phyloP scores from a whole-genome alignment of 306 rosid species.

The Vigna radiata region DNA sequence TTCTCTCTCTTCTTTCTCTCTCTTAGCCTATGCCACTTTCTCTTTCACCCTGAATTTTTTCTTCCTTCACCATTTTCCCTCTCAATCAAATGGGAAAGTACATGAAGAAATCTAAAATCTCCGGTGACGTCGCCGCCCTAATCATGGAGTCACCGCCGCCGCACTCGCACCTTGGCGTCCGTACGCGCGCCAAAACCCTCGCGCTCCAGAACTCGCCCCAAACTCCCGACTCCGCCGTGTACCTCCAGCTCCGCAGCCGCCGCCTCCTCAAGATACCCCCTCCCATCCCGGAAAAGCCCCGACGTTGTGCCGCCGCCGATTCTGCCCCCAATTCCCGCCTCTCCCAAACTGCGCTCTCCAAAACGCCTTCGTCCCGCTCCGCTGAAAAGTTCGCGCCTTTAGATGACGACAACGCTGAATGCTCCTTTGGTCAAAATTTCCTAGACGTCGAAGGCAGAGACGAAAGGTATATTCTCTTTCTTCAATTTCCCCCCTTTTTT shows the following conservation, averaged over 20 bases:
- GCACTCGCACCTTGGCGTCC: slow-evolving; percentile 61
- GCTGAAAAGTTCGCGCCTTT: slow-evolving; percentile 17
- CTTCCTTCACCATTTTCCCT: background rate
- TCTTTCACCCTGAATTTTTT: background rate
- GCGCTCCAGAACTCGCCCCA: slow-evolving; percentile 58
- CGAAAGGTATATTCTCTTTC: slow-evolving; percentile 59
- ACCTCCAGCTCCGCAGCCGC: slow-evolving; percentile 88
- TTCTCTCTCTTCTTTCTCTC: background rate
- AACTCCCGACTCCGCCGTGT: slow-evolving; percentile 51
- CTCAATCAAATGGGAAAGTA: slow-evolving; percentile 68
- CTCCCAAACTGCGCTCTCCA: slow-evolving; percentile 32
- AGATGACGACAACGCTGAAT: slow-evolving; percentile 53
- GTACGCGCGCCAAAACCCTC: slow-evolving; percentile 80
- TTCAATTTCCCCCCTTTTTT: background rate
- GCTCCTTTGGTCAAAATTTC: slow-evolving; percentile 68
- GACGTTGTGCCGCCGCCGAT: slow-evolving; percentile 38
- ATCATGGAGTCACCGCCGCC: slow-evolving; percentile 61
- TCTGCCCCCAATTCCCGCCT: slow-evolving; percentile 44
- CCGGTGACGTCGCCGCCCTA: slow-evolving; percentile 57
- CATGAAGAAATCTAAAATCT: slow-evolving; percentile 74
- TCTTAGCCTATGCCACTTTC: background rate
- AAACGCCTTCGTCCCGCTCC: slow-evolving; percentile 15
- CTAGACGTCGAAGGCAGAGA: slow-evolving; percentile 59
- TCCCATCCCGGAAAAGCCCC: slow-evolving; percentile 31
- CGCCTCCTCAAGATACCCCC: slow-evolving; percentile 67